Base-by-base conservation (phyloP, 176 grass and related monocot genomes). In the Eragrostis nindensis region DNA sequence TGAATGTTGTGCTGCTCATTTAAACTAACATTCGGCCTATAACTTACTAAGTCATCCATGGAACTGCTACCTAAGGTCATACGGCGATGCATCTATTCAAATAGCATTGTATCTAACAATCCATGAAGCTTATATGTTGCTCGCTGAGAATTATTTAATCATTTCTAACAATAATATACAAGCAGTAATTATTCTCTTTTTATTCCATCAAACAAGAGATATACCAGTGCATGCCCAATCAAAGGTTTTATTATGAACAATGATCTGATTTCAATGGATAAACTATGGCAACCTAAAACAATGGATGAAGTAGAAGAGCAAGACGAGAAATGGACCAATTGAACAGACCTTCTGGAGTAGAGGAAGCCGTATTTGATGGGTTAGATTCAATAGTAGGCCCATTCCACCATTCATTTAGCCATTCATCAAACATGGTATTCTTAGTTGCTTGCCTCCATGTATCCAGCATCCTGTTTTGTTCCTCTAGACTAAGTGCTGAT, bases 391-490 rank as follows among this genome's bases (percentile, higher is more conserved):
- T 68, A 54, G 79, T 69, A 66, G 82, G 77, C 39, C 68, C 80
- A 27, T 88, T 86, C 94, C 94, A 94, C 94, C 94, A 97, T 81
- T 90, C 91, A 40, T 87, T 88, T 82, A 97, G 66, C 94, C 94
- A 97, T 74, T 94, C 94, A 87, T 91, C 82, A 66, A 97, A 97
- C 94, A 97, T 97, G 19, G 94, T 97, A 27, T 97, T 97, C 42
- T 92, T 94, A 0, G 91, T 86, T 60, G 79, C 91, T 49, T 97
- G 76, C 80, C 71, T 97, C 94, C 91, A 94, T 76, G 89, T 92
- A 72, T 97, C 91, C 68, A 97, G 44, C 85, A 97, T 90, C 54
- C 66, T 90, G 64, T 90, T 86, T 69, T 92, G 91, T 80, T 97
- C 94, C 57, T 97, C 89, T 73, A 83, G 78, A 73, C 45, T 97